These are phyloP conservation scores for Purpureocillium takamizusanense DNA, from an alignment of 2,329 filamentous ascomycete genomes.

Conservation along the genomic window DNA sequence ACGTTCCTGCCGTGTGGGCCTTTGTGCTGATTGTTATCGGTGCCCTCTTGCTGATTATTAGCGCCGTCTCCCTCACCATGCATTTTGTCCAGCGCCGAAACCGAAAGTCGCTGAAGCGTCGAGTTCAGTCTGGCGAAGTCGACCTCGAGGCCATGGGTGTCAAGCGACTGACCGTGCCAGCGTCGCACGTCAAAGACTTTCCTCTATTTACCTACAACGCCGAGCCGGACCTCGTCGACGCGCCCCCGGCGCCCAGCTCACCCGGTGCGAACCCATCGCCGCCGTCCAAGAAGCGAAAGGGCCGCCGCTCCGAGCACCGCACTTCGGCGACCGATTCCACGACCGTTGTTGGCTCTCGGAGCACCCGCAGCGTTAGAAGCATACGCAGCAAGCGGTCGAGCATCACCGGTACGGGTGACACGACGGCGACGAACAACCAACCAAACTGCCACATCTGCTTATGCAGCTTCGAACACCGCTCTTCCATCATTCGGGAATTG, in stretches of 20 bases:
- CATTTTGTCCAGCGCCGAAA: constrained; percentile 67
- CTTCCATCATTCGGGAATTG: constrained; percentile 71
- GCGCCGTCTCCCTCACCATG: constrained; percentile 61
- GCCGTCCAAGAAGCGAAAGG: constrained; percentile 18
- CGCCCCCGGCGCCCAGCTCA: constrained; percentile 26
- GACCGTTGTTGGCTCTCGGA: constrained; percentile 10
- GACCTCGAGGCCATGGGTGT: constrained; percentile 82
- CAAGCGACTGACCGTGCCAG: constrained; percentile 70
- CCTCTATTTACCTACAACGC: constrained; percentile 70
- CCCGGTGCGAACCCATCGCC: constrained; percentile 16
- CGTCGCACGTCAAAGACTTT: constrained; percentile 60
- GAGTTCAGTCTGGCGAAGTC: constrained; percentile 70
- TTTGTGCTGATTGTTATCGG: constrained; percentile 65
- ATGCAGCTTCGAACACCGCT: constrained; percentile 62
- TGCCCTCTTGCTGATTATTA: constrained; percentile 60
- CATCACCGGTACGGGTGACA: constrained; percentile 22
- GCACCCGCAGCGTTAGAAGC: constrained; percentile 13
- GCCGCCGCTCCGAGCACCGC: constrained; percentile 19
- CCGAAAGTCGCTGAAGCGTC: constrained; percentile 55
- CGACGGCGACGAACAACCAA: constrained; percentile 55
- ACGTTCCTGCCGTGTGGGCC: constrained; percentile 70
- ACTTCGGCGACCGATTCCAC: constrained; percentile 12
- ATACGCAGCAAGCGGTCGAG: constrained; percentile 29
- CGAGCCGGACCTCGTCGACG: constrained; percentile 32
- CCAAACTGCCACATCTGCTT: constrained; percentile 86